A percentile compares a stretch with the other conserved stretches of the same genome.
Evolutionary conservation across 2,329 filamentous ascomycete genomes (phyloP).

Genomic region (Talaromyces sp.): DNA sequence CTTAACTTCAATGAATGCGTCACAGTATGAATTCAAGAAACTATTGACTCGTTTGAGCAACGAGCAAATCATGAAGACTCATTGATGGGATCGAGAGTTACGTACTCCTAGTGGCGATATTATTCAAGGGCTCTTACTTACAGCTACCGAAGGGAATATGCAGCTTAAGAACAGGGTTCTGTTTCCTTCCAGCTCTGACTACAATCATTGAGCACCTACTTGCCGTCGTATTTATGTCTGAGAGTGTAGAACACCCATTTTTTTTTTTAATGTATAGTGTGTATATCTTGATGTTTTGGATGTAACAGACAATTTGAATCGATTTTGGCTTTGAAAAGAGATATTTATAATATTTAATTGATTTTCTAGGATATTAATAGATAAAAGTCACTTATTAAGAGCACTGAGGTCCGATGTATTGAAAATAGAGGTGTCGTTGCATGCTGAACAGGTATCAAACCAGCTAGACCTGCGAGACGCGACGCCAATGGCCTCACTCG

Average conservation of each 20-base stretch:
- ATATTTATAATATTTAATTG: not conserved
- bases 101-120: too few species aligned
- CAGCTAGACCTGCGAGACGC: too few species aligned
- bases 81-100: not conserved
- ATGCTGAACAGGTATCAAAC: too few species aligned
- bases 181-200: not conserved
- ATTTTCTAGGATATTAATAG: not conserved
- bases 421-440: not conserved
- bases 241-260: too few species aligned
- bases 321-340: not conserved
- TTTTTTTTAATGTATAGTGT: too few species aligned
- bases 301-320: too few species aligned
- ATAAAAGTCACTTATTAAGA: too few species aligned
- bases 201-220: not conserved
- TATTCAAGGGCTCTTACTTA: not conserved
- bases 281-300: too few species aligned
- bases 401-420: too few species aligned
- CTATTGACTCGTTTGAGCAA: not conserved
- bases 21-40: not conserved
- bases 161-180: too few species aligned
- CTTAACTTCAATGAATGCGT: not conserved
- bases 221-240: not conserved
- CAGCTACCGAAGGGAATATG: not conserved
- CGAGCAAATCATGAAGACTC: not conserved
- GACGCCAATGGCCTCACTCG: not conserved